These are phyloP conservation scores for Suillus subaureus DNA, from an alignment of 768 basidiomycete genomes.

Conservation along the genomic window DNA sequence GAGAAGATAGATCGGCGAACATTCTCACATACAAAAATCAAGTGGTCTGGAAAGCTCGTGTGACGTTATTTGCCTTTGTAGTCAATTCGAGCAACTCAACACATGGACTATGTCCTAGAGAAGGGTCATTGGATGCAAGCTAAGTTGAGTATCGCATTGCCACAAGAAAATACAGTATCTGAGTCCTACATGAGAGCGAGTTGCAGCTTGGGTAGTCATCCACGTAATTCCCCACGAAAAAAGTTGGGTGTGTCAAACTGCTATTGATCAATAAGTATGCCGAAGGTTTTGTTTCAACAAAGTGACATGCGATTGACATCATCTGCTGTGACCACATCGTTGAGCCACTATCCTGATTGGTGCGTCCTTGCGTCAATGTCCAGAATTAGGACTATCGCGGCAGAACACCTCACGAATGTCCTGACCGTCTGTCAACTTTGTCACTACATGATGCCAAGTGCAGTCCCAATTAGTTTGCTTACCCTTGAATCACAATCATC, in stretches of 20 bases:
- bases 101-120: background rate
- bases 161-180: background rate
- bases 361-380: background rate
- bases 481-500: background rate
- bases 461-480: background rate
- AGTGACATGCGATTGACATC: background rate
- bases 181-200: background rate
- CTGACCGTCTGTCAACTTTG: background rate
- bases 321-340: background rate
- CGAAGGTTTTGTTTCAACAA: background rate
- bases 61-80: conserved; percentile 15
- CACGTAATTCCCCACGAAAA: background rate
- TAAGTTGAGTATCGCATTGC: background rate
- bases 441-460: background rate
- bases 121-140: background rate
- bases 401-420: background rate
- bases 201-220: background rate
- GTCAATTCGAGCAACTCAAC: background rate
- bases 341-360: background rate
- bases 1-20: conserved; percentile 16
- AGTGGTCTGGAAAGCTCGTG: conserved; percentile 18
- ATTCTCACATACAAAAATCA: conserved; percentile 23
- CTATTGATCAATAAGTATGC: conserved; percentile 2
- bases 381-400: background rate
- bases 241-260: background rate